Conservation (phyloP, 768 basidiomycete genomes). For the Sistotremastrum niveocremeum region DNA sequence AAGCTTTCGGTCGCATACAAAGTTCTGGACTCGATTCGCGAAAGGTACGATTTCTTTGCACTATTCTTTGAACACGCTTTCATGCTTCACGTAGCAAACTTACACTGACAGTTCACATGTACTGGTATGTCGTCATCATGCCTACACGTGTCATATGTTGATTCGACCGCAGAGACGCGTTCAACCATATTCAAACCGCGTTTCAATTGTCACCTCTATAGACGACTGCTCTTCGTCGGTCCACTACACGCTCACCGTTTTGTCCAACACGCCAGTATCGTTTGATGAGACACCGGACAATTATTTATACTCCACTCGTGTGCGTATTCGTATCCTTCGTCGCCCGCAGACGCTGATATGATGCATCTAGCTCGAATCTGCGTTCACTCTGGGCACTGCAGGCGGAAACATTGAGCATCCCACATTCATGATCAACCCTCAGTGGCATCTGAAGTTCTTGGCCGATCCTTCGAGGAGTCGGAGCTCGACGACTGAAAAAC, state of each 20-base stretch:
- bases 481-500: neutral
- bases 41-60: neutral
- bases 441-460: constrained; percentile 58
- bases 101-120: constrained; percentile 33
- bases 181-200: constrained; percentile 9
- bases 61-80: neutral
- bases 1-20: constrained; percentile 16
- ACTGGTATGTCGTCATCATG: constrained; percentile 18
- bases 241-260: constrained; percentile 57
- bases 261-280: constrained; percentile 24
- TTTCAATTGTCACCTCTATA: constrained; percentile 52
- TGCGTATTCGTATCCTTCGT: neutral
- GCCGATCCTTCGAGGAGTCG: constrained; percentile 14
- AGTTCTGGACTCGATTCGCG: constrained; percentile 5
- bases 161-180: constrained; percentile 13
- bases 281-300: constrained; percentile 8
- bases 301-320: neutral
- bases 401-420: constrained; percentile 76
- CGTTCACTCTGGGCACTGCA: constrained; percentile 53
- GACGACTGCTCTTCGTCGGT: constrained; percentile 50
- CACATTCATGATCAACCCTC: constrained; percentile 83
- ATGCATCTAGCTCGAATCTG: constrained; percentile 37
- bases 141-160: constrained; percentile 1
- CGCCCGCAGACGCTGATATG: too few relatives aligned
- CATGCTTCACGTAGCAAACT: constrained; percentile 16